These are phyloP conservation scores for Paramecium primaurelia DNA, from an alignment of 73 alveolate genomes.

Conservation along the genomic window DNA sequence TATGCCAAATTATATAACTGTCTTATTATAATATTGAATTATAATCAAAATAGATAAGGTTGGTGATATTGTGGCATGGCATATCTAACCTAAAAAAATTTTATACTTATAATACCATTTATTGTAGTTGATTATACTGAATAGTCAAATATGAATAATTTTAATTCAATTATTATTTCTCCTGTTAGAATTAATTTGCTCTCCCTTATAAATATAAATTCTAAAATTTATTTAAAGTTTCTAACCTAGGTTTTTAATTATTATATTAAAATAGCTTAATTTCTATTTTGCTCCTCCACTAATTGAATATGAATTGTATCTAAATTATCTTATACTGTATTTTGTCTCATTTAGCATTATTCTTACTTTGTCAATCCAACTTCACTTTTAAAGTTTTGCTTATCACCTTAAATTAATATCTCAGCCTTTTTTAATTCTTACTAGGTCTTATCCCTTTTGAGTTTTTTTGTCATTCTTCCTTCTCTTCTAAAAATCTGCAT, in stretches of 20 bases:
- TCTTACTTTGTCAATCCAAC: not conserved
- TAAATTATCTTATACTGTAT: not conserved
- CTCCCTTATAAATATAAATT: not conserved
- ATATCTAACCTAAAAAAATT: not conserved
- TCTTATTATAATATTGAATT: not conserved
- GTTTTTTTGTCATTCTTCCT: not conserved
- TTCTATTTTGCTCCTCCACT: not conserved
- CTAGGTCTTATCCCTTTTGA: not conserved
- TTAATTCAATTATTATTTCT: not conserved
- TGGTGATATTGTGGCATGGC: not conserved
- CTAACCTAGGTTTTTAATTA: not conserved
- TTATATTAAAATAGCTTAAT: not conserved
- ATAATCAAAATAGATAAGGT: not conserved
- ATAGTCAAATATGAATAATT: not conserved
- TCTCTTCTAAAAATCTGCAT: slow-evolving; percentile 21
- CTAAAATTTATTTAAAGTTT: not conserved
- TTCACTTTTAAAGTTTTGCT: not conserved
- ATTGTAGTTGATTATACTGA: not conserved
- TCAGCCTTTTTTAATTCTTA: not conserved
- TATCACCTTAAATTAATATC: not conserved
- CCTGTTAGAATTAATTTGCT: not conserved
- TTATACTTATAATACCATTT: not conserved
- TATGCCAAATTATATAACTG: not conserved
- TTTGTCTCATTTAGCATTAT: not conserved
- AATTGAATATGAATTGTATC: not conserved